Percentiles rank a stretch among this genome's conserved stretches.
Conservation (phyloP, 345 rosid genomes). For the Dimocarpus longan region DNA sequence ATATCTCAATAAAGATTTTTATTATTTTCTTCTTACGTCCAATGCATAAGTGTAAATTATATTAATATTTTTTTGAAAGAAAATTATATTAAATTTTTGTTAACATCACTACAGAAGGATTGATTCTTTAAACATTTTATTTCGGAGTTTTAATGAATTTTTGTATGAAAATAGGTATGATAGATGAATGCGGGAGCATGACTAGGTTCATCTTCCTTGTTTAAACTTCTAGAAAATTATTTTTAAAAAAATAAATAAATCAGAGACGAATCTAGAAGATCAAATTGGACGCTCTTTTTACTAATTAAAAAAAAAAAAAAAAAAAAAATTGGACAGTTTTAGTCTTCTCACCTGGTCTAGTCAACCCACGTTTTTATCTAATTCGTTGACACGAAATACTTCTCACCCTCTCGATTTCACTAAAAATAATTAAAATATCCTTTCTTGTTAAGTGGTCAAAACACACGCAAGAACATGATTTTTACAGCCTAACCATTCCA, state of each 20-base stretch:
- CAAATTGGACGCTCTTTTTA: neutral
- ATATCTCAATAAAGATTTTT: too few species aligned
- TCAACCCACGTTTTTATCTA: conserved; percentile 18
- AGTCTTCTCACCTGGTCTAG: neutral
- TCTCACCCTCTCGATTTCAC: neutral
- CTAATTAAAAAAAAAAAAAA: too few species aligned
- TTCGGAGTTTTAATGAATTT: too few species aligned
- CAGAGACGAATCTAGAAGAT: neutral
- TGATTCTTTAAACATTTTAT: too few species aligned
- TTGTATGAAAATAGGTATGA: neutral
- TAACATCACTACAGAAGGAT: too few species aligned
- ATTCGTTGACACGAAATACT: conserved; percentile 5
- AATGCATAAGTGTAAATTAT: too few species aligned
- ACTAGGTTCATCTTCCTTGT: neutral
- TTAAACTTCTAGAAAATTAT: conserved; percentile 1
- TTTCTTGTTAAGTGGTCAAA: neutral
- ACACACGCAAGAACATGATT: too few species aligned
- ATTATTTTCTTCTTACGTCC: too few species aligned
- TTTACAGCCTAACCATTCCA: too few species aligned
- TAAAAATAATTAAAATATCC: neutral
- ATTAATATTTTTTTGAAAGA: too few species aligned
- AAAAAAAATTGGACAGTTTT: neutral
- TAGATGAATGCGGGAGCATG: neutral
- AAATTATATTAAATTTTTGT: too few species aligned
- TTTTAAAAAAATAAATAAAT: neutral